A percentile compares a stretch with the other conserved stretches of the same genome.
Evolutionary conservation across 192 early-diverging fungal genomes (phyloP).

Genomic region (Coemansia sp.): DNA sequence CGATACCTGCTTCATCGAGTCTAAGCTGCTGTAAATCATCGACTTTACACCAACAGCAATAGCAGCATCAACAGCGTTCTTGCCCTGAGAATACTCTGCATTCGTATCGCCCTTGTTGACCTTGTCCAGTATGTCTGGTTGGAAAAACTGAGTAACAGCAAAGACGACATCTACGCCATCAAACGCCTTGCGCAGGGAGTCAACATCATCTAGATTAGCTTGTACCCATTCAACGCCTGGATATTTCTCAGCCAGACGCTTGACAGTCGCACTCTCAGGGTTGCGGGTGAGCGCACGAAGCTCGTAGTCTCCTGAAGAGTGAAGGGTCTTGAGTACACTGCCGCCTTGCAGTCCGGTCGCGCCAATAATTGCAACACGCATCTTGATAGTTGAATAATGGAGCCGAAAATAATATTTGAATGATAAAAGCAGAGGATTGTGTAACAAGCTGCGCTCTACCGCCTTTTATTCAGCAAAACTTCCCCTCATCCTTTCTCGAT

Average conservation of each 20-base stretch:
- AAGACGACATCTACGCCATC: constrained; percentile 29
- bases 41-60: constrained; percentile 22
- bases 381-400: constrained; percentile 17
- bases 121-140: constrained; percentile 9
- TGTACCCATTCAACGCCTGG: constrained; percentile 27
- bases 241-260: constrained; percentile 16
- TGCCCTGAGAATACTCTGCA: constrained; percentile 40
- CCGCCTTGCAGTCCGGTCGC: constrained; percentile 46
- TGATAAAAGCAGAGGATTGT: too few species aligned
- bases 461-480: neutral
- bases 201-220: constrained; percentile 26
- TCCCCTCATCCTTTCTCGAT: neutral
- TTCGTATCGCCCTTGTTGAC: constrained; percentile 15
- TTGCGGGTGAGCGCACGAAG: constrained; percentile 33
- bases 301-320: constrained; percentile 29
- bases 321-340: constrained; percentile 37
- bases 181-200: constrained; percentile 28
- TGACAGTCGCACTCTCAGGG: constrained; percentile 13
- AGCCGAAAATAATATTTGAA: neutral
- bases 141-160: constrained; percentile 37
- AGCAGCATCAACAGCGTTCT: constrained; percentile 39
- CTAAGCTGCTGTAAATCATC: constrained; percentile 31
- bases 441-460: too few species aligned
- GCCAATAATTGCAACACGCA: constrained; percentile 31
- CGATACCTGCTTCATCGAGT: constrained; percentile 26